Evolutionary conservation across 345 rosid genomes (phyloP).

Genomic region (Lepidium didymum): DNA sequence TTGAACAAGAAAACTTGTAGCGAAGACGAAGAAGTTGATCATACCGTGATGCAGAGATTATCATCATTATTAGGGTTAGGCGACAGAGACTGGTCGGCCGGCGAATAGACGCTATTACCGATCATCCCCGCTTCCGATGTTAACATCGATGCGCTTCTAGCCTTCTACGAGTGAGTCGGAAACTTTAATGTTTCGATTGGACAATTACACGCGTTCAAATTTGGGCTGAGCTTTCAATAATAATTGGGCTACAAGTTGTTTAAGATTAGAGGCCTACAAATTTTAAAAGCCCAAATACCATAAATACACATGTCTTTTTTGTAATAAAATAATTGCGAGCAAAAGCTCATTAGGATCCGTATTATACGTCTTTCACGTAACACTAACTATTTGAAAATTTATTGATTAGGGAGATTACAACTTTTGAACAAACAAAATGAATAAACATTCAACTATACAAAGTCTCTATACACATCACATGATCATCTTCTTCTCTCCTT

Average conservation of each 20-base stretch:
- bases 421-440: slow-evolving; percentile 17
- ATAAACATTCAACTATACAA: slow-evolving; percentile 21
- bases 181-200: too few species aligned
- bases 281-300: too few species aligned
- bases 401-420: slow-evolving; percentile 5
- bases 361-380: too few species aligned
- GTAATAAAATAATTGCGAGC: too few species aligned
- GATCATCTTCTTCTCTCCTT: neutral
- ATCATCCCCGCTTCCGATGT: neutral
- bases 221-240: too few species aligned
- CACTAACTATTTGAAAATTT: neutral
- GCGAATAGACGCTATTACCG: slow-evolving; percentile 30
- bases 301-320: too few species aligned
- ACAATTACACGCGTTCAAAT: too few species aligned
- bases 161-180: too few species aligned
- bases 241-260: too few species aligned
- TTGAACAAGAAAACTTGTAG: neutral
- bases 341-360: too few species aligned
- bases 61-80: slow-evolving; percentile 8
- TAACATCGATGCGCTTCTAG: too few species aligned
- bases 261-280: too few species aligned
- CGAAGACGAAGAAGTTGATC: neutral
- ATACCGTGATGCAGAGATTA: slow-evolving; percentile 35
- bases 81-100: slow-evolving; percentile 26
- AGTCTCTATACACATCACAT: slow-evolving; percentile 4